Percentiles rank a stretch among this genome's conserved stretches.
These are phyloP conservation scores for Tuber umbilicatum DNA, from an alignment of 495 filamentous ascomycete genomes.

Conservation along the genomic window DNA sequence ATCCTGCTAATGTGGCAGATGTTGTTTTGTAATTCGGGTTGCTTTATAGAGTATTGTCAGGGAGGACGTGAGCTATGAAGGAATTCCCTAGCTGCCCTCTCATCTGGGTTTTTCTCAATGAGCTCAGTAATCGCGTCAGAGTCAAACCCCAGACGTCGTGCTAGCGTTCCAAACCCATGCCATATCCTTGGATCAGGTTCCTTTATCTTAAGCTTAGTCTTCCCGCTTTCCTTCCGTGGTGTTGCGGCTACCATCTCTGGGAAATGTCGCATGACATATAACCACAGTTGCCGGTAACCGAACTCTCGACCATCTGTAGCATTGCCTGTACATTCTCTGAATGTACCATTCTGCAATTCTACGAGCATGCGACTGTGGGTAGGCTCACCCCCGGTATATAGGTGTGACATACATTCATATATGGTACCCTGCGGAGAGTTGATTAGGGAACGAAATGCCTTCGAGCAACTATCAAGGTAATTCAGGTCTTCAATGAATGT, in stretches of 20 bases:
- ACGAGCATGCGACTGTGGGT: not conserved
- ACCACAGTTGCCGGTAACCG: slow-evolving; percentile 15
- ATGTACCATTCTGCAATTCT: slow-evolving; percentile 5
- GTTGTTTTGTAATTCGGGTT: not conserved
- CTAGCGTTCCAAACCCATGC: slow-evolving; percentile 8
- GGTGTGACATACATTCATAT: not conserved
- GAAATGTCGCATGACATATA: slow-evolving; percentile 19
- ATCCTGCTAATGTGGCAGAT: slow-evolving; percentile 1
- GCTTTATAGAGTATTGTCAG: slow-evolving; percentile 3
- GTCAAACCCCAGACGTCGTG: slow-evolving; percentile 8
- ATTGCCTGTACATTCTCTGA: not conserved
- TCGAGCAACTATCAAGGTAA: slow-evolving; percentile 4
- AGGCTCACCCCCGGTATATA: not conserved
- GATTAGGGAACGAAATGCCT: not conserved
- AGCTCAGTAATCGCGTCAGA: slow-evolving; percentile 1
- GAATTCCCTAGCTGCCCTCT: slow-evolving; percentile 2
- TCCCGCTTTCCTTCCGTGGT: slow-evolving; percentile 13
- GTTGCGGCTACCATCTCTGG: slow-evolving; percentile 6
- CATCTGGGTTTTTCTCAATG: not conserved
- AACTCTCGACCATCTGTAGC: not conserved
- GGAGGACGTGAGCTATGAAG: not conserved
- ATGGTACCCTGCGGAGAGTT: not conserved
- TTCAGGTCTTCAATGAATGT: slow-evolving; percentile 15
- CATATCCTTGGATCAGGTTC: not conserved
- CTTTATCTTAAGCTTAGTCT: slow-evolving; percentile 1